These are phyloP conservation scores for Linum lewisii DNA, from an alignment of 345 rosid species.

Conservation along the genomic window DNA sequence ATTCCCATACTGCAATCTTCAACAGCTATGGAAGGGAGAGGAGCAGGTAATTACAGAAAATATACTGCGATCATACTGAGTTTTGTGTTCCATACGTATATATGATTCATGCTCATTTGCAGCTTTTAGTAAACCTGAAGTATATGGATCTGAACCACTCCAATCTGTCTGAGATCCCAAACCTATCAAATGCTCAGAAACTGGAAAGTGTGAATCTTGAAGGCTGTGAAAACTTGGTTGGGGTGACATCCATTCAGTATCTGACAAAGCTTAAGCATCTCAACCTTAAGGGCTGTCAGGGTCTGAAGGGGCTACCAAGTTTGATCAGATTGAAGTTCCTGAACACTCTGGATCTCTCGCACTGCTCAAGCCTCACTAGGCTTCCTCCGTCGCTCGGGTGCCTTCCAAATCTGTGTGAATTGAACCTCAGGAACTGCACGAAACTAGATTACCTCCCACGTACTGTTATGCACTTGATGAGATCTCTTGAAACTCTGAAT, in stretches of 20 bases:
- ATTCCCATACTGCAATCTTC: not conserved
- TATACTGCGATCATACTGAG: not conserved
- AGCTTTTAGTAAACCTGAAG: not conserved
- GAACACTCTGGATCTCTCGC: not conserved
- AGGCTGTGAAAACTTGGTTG: constrained; percentile 2
- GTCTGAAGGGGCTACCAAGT: not conserved
- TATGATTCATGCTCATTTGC: not conserved
- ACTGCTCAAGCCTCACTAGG: not conserved
- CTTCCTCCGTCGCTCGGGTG: constrained; percentile 1
- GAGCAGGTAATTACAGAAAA: not conserved
- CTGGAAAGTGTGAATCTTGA: not conserved
- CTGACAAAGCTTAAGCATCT: constrained; percentile 1
- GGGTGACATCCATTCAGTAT: not conserved
- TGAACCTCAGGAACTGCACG: not conserved
- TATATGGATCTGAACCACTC: not conserved
- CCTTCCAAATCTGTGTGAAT: not conserved
- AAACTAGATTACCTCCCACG: not conserved
- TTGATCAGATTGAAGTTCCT: not conserved
- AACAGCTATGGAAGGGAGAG: not conserved
- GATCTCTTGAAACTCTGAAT: not conserved
- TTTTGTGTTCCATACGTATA: not conserved
- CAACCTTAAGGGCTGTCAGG: not conserved
- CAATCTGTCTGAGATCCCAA: not conserved
- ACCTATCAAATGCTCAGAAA: not conserved
- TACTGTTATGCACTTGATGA: not conserved